These are phyloP conservation scores for Camellia granthamiana DNA, from an alignment of 148 eudicot genomes.

Conservation along the genomic window DNA sequence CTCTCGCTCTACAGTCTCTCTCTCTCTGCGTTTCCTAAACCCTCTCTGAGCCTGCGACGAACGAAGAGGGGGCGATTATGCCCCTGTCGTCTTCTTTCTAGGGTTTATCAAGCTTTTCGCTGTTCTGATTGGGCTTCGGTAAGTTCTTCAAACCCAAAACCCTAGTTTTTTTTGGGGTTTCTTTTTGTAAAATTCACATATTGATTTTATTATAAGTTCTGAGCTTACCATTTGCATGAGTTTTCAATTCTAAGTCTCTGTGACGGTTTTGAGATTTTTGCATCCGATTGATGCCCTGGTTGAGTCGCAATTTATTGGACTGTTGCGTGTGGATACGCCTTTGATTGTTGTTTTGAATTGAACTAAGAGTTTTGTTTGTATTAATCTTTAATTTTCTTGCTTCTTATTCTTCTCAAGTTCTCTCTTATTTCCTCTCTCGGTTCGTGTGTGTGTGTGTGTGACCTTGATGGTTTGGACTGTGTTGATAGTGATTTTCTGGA, in stretches of 20 bases:
- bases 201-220: neutral
- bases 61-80: neutral
- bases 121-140: neutral
- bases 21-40: neutral
- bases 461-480: too few species aligned
- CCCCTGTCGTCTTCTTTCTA: neutral
- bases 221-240: neutral
- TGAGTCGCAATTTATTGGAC: neutral
- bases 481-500: too few species aligned
- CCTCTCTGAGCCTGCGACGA: neutral
- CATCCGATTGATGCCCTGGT: neutral
- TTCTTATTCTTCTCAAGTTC: too few species aligned
- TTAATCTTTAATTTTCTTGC: too few species aligned
- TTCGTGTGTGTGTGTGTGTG: too few species aligned
- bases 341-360: neutral
- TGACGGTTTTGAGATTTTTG: neutral
- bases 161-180: neutral
- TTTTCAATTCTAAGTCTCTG: neutral
- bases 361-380: neutral
- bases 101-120: too few species aligned
- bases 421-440: too few species aligned
- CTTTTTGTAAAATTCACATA: neutral
- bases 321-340: neutral
- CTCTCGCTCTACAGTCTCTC: neutral
- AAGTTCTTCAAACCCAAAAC: neutral